phyloP scores from a whole-genome alignment of 345 rosid species.

The Alliaria petiolata region DNA sequence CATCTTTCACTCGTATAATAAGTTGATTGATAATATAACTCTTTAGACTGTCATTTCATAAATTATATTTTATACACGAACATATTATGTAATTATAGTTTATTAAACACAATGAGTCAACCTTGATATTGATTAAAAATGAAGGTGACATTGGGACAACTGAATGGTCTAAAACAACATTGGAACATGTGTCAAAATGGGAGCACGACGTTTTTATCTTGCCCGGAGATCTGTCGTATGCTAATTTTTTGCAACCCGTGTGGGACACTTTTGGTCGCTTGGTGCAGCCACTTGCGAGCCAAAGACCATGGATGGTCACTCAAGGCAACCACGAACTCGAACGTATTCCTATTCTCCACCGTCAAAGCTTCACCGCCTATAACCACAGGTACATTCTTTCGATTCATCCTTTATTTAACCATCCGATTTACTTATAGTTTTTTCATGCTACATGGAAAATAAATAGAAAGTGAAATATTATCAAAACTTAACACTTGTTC shows the following conservation, averaged over 20 bases:
- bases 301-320: constrained; percentile 88
- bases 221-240: constrained; percentile 78
- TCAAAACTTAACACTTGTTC: too few species aligned
- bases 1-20: background rate
- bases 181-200: constrained; percentile 53
- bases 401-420: too few species aligned
- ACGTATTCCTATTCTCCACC: constrained; percentile 43
- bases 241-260: constrained; percentile 38
- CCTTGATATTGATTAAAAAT: background rate
- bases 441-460: too few species aligned
- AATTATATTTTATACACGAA: background rate
- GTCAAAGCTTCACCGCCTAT: constrained; percentile 54
- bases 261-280: constrained; percentile 81
- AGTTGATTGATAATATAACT: too few species aligned
- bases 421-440: too few species aligned
- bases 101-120: too few species aligned
- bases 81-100: background rate
- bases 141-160: constrained; percentile 84
- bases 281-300: constrained; percentile 80
- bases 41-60: background rate
- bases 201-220: constrained; percentile 56
- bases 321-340: constrained; percentile 88
- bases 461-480: too few species aligned
- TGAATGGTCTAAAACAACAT: constrained; percentile 60
- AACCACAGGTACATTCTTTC: constrained; percentile 38